Base-by-base conservation (phyloP, 306 rosid species). In the Corylus avellana region DNA sequence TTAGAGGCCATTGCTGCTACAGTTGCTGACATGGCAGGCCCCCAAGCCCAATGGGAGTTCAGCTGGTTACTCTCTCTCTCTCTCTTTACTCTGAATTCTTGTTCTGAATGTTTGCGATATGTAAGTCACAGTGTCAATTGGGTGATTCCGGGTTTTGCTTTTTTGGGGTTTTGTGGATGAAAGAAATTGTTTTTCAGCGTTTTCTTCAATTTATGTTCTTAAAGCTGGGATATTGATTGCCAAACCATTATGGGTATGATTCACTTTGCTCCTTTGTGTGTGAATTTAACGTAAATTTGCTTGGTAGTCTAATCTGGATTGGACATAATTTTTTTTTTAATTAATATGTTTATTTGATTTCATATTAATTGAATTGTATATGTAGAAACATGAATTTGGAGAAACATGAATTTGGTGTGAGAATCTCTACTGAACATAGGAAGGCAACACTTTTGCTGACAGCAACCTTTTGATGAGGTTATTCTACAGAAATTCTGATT, bases 41-140 rank as follows among this genome's bases (percentile, higher is more conserved):
- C 37, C 12, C 84, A 80, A 72, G 47, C 85, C 54, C 80, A 77
- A 11, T 90, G 90, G 92, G 92, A 86, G 75, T 91, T 91, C 77
- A 80, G 79, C 87, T 88, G 97, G 97, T 89, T 46, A 59, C 16
- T 78, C 25, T 22, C 42, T 55, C 51, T 72, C 69, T n/a, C 76
- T 61, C 82, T 70, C 48, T 51, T 12, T 54, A 14, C 44, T 32
- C 37, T 73, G 27, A 73, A 27, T 20, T 51, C 20, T 72, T 64
- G 29, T 25, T 50, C 20, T 51, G 74, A 25, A 8, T 16, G 3
- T 56, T 22, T 25, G 25, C 59, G 37, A 18, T 10, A 71, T 42
- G 1, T 12, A 44, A 17, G 29, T 66, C 70, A 14, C 9, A 11
- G 56, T 48, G 69, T 53, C 18, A 74, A 50, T 50, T 75, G 47